Evolutionary conservation across 495 filamentous ascomycete genomes (phyloP), one percentile per base, ranked within the genome.

Genomic region (Trichoderma reesei): DNA sequence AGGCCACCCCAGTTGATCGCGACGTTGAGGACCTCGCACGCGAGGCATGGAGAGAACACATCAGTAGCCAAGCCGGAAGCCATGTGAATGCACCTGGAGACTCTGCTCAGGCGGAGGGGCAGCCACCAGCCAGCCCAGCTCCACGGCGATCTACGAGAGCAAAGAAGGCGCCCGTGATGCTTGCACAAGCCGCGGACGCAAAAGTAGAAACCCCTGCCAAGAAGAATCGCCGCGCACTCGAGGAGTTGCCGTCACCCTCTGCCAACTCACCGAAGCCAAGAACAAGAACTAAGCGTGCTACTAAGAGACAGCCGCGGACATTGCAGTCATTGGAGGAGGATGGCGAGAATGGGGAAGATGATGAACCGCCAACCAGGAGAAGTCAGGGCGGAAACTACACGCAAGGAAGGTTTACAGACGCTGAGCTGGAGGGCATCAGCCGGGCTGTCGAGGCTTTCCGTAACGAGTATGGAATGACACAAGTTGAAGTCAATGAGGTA

Each of bases 241-340:
- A 34, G 34, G 61, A 63, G n/a, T 13, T 63, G 61, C 61, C 61
- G 39, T 63, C 61, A 8, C 61, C 61, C 38, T 63, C 61, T 16
- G 61, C 61, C 18, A 42, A 41, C n/a, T 34, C 38, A n/a, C 61
- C 61, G 34, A 63, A 63, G 61, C 39, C 61, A 42, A 41, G 26
- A 36, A 6, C n/a, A n/a, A 16, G 61, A 42, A 5, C 61, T 34
- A 63, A 63, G 41, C 38, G 38, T 18, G 61, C 61, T 16, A 46
- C 38, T 3, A 44, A 63, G 41, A 63, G 34, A 20, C 34, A 16
- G 39, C 34, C 11, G 10, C 7, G 1, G 7, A 3, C 36, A 26
- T n/a, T 14, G 16, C 16, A 26, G 16, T 7, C 60, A 5, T 20
- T 10, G 10, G 60, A 39, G 16, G 36, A 61, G 9, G 39, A 61